Evolutionary conservation across 148 eudicot species (phyloP), one percentile per base, ranked within the genome.

Genomic region (Amaranthus hypochondriacus): DNA sequence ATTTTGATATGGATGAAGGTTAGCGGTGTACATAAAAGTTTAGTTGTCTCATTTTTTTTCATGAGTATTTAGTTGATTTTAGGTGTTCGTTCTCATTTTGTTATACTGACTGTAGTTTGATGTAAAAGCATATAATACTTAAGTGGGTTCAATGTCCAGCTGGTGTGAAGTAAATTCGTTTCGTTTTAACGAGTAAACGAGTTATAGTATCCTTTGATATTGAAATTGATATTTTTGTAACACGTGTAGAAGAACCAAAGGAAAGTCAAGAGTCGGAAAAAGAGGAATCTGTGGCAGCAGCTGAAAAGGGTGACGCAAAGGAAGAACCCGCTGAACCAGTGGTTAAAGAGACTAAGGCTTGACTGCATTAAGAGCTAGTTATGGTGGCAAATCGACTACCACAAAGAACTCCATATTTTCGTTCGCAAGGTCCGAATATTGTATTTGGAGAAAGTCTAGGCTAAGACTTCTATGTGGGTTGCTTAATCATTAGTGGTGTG

Each of bases 1-100:
- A 83, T 78, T 77, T 77, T 78, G 87, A 79, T 62, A 70, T 18
- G 72, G 87, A 84, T 63, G 87, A 84, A 85, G 89, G 87, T 83
- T 78, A 78, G 79, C 48, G 59, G 39, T 55, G 21, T 10, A 18
- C 52, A 49, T 58, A 15, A 13, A 28, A 0, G 39, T 28, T 28
- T 2, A 0, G 39, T 28, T 28, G 2, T 28, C 39, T 21, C 13
- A 44, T 4, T 52, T 46, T 75, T 12, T 21, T 43, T 61, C 3
- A 28, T 42, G n/a, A 62, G 2, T 50, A 9, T 4, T 28, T 4
- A 9, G 4, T 15, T 11, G 12, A 14, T 42, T 44, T 56, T 3
- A 5, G 14, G 15, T 55, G 3, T 14, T 7, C 18, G 6, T 12
- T 13, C 63, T 15, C 14, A 14, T 56, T 8, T 14, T 42, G 48